Conservation (phyloP, 2,329 filamentous ascomycete genomes). For the Nemania sp. region DNA sequence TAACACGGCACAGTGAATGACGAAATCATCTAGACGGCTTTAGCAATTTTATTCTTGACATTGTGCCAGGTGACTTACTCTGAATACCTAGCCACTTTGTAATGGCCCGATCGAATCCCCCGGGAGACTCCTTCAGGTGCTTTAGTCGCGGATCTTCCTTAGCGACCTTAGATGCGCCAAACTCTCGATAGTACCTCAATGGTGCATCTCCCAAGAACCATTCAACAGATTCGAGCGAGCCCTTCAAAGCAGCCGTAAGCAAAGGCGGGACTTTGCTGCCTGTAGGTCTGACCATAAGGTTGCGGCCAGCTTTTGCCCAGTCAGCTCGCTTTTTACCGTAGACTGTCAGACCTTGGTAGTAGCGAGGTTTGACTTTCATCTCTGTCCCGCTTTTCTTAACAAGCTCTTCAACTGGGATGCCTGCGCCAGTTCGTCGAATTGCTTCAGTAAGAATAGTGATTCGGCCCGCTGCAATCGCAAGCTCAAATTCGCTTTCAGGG, state of each 20-base stretch:
- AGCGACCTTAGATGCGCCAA: conserved; percentile 62
- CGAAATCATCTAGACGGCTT: conserved; percentile 56
- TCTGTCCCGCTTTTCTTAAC: conserved; percentile 68
- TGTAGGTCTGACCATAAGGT: conserved; percentile 45
- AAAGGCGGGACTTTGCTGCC: conserved; percentile 60
- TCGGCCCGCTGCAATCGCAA: conserved; percentile 53
- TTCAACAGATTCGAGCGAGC: conserved; percentile 70
- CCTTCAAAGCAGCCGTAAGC: conserved; percentile 59
- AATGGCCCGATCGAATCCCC: conserved; percentile 68
- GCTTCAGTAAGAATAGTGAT: conserved; percentile 64
- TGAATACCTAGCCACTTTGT: conserved; percentile 64
- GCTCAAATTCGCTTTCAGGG: conserved; percentile 47
- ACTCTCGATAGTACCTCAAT: conserved; percentile 68
- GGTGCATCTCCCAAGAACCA: conserved; percentile 79
- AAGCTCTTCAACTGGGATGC: conserved; percentile 69
- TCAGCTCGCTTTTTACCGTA: conserved; percentile 59
- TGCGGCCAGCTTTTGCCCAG: conserved; percentile 70
- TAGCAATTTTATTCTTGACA: conserved; percentile 25
- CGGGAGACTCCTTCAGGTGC: conserved; percentile 61
- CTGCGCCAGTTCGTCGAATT: conserved; percentile 69
- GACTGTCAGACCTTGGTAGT: conserved; percentile 78
- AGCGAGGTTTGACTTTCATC: conserved; percentile 66
- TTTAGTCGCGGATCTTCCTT: conserved; percentile 65
- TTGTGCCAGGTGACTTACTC: conserved; percentile 50
- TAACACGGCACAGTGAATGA: conserved; percentile 69